A percentile compares a stretch with the other conserved stretches of the same genome.
These are phyloP conservation scores for Tylopilus cervinicoccineus DNA, from an alignment of 768 basidiomycete genomes.

Conservation along the genomic window DNA sequence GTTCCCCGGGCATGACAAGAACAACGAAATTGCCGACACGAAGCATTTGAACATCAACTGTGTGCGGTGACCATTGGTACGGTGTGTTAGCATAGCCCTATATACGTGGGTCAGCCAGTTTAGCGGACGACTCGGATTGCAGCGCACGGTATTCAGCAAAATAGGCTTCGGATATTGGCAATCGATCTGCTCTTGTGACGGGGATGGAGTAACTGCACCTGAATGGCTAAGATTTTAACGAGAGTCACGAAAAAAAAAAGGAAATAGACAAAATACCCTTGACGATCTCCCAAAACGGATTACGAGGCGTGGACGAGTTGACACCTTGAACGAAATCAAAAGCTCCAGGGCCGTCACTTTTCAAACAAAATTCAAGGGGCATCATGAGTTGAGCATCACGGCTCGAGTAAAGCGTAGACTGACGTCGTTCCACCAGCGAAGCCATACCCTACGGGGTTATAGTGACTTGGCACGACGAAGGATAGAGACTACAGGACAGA, in stretches of 20 bases:
- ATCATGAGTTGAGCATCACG: not conserved
- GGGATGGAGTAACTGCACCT: constrained; percentile 55
- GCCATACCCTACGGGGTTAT: constrained; percentile 47
- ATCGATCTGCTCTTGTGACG: constrained; percentile 55
- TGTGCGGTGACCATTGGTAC: constrained; percentile 72
- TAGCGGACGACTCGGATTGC: not conserved
- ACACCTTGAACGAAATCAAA: constrained; percentile 77
- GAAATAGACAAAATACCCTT: constrained; percentile 41
- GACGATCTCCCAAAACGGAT: constrained; percentile 79
- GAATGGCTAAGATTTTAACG: not conserved
- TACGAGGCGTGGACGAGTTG: constrained; percentile 59
- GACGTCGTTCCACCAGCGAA: constrained; percentile 83
- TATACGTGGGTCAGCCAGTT: constrained; percentile 18
- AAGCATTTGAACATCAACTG: constrained; percentile 73
- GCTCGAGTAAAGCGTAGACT: constrained; percentile 20
- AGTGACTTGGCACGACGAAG: not conserved
- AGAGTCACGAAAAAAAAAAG: not conserved
- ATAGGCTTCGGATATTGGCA: constrained; percentile 81
- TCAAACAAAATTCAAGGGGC: not conserved
- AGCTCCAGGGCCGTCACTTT: constrained; percentile 66
- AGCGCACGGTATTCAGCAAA: constrained; percentile 53
- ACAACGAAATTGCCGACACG: constrained; percentile 75
- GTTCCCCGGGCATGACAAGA: constrained; percentile 71
- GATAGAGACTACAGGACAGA: not conserved
- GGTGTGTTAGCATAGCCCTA: constrained; percentile 62